A percentile compares a stretch with the other conserved stretches of the same genome.
These are phyloP conservation scores for Stromatinia cepivora DNA, from an alignment of 2,329 filamentous ascomycete species.

Conservation along the genomic window DNA sequence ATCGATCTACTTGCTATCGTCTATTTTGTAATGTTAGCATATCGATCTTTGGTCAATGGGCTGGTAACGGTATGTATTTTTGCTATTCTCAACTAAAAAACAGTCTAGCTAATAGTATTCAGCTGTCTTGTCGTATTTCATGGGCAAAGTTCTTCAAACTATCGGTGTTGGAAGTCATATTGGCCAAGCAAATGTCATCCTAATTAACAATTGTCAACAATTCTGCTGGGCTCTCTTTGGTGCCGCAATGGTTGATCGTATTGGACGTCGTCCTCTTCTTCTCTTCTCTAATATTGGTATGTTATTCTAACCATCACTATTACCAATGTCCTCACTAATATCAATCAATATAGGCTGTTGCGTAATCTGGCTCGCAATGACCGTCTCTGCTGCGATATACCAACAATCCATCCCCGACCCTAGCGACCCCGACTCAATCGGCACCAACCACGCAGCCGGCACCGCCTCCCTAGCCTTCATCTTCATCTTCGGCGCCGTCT, in stretches of 20 bases:
- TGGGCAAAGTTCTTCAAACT: conserved; percentile 52
- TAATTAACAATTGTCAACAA: conserved; percentile 57
- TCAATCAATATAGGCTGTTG: conserved; percentile 41
- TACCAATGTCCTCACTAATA: neutral
- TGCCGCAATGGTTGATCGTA: conserved; percentile 54
- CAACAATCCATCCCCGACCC: conserved; percentile 31
- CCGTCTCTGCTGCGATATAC: conserved; percentile 43
- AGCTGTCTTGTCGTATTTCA: conserved; percentile 53
- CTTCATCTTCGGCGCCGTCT: conserved; percentile 56
- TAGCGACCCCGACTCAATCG: conserved; percentile 23
- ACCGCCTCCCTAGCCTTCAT: conserved; percentile 53
- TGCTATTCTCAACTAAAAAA: neutral
- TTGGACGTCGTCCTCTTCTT: conserved; percentile 59
- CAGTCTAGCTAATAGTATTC: conserved; percentile 23
- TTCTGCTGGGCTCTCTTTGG: conserved; percentile 56
- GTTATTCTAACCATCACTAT: neutral
- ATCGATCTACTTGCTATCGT: conserved; percentile 49
- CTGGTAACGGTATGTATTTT: conserved; percentile 41
- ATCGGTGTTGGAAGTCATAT: conserved; percentile 52
- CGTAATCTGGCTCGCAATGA: conserved; percentile 53
- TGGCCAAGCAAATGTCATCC: conserved; percentile 53
- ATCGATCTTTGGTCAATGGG: conserved; percentile 55
- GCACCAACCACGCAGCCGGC: conserved; percentile 35
- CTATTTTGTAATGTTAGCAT: conserved; percentile 54
- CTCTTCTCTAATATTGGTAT: conserved; percentile 50